phyloP scores from a whole-genome alignment of 305 asterid species.

The Ilex paraguariensis region DNA sequence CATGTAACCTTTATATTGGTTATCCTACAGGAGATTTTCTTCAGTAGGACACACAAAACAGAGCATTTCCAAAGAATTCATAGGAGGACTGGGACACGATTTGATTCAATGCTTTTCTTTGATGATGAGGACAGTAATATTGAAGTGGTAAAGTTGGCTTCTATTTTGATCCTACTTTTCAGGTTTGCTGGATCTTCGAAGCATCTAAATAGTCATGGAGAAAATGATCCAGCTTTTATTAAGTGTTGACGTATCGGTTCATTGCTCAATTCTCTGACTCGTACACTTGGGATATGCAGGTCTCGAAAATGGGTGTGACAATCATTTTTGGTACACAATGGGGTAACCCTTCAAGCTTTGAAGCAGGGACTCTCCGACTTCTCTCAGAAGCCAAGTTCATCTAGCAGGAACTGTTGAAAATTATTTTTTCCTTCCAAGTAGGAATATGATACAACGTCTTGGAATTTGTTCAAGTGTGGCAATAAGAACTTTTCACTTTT shows the following conservation, averaged over 20 bases:
- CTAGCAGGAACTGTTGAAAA: no score
- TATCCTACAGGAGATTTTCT: slow-evolving; percentile 57
- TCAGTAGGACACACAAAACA: slow-evolving; percentile 70
- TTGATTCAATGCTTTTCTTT: slow-evolving; percentile 61
- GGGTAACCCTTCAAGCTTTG: slow-evolving; percentile 26
- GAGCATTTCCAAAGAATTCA: slow-evolving; percentile 62
- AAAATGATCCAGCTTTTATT: neutral
- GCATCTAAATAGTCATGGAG: neutral
- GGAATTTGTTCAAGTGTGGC: no score
- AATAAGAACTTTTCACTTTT: no score
- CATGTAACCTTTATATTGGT: neutral
- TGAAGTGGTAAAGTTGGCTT: slow-evolving; percentile 35
- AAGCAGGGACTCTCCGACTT: slow-evolving; percentile 22
- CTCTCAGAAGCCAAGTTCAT: slow-evolving; percentile 16
- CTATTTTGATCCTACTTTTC: no score
- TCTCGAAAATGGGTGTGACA: slow-evolving; percentile 26
- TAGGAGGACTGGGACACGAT: slow-evolving; percentile 44
- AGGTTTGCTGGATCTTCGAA: neutral
- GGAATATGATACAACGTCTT: no score
- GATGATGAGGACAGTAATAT: slow-evolving; percentile 73
- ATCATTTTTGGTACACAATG: slow-evolving; percentile 20
- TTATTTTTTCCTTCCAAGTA: no score
- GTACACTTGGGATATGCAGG: slow-evolving; percentile 9
- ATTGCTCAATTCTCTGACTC: neutral
- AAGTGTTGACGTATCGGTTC: neutral